Conservation (phyloP, 345 rosid species). For the Rhizophora mangle region DNA sequence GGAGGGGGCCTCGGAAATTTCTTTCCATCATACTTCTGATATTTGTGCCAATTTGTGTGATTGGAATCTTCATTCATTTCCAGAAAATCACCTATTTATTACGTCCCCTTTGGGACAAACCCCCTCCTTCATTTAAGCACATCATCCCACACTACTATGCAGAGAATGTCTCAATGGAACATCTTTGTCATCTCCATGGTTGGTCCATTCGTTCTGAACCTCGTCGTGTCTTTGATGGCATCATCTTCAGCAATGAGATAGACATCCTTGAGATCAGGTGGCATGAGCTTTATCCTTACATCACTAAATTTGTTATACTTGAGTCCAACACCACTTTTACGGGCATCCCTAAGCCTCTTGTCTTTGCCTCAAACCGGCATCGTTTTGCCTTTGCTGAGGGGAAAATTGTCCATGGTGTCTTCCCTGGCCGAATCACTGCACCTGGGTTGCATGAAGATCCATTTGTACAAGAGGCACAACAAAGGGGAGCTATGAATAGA, state of each 20-base stretch:
- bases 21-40: conserved; percentile 37
- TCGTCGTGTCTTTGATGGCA: conserved; percentile 62
- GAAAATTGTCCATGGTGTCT: conserved; percentile 60
- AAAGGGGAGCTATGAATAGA: conserved; percentile 62
- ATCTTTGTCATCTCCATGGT: conserved; percentile 77
- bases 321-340: conserved; percentile 94
- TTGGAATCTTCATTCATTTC: conserved; percentile 41
- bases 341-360: conserved; percentile 74
- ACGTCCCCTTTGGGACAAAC: conserved; percentile 89
- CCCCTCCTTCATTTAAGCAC: conserved; percentile 62
- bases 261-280: conserved; percentile 82
- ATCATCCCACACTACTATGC: conserved; percentile 87
- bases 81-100: conserved; percentile 59
- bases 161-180: conserved; percentile 81
- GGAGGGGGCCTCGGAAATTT: conserved; percentile 41
- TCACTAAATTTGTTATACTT: conserved; percentile 66
- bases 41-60: conserved; percentile 45
- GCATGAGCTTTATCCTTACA: conserved; percentile 66
- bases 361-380: conserved; percentile 46
- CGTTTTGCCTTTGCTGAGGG: conserved; percentile 57
- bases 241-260: conserved; percentile 87
- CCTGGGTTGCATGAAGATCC: conserved; percentile 49
- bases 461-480: conserved; percentile 58
- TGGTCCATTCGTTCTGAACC: conserved; percentile 68
- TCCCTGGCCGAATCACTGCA: conserved; percentile 46